A percentile compares a stretch with the other conserved stretches of the same genome.
Conservation (phyloP, 2,329 filamentous ascomycete genomes). For the Cladosporium halotolerans region DNA sequence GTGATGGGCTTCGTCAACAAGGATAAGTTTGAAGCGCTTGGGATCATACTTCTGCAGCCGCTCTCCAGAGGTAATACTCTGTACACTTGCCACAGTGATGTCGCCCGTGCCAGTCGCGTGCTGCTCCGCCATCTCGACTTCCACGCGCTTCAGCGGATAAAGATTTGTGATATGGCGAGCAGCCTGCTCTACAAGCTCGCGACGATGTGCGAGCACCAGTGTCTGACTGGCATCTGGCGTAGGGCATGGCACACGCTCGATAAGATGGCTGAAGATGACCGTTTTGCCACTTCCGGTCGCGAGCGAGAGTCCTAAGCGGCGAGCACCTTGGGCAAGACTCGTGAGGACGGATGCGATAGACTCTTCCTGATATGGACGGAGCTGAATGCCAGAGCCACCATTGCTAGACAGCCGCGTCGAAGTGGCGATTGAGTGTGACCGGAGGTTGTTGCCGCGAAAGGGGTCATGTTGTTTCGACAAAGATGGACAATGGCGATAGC, state of each 20-base stretch:
- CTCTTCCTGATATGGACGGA: constrained; percentile 82
- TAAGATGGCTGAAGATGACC: constrained; percentile 93
- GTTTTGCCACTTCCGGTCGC: constrained; percentile 88
- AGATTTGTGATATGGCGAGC: constrained; percentile 72
- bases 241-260: constrained; percentile 62
- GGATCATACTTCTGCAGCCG: constrained; percentile 81
- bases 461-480: background rate
- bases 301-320: constrained; percentile 73
- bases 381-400: constrained; percentile 28
- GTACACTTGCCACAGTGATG: constrained; percentile 87
- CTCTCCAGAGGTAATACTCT: constrained; percentile 70
- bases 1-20: constrained; percentile 96
- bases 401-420: background rate
- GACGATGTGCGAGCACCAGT: constrained; percentile 83
- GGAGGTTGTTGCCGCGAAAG: background rate
- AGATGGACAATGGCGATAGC: background rate
- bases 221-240: constrained; percentile 62
- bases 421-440: background rate
- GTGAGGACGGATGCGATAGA: constrained; percentile 73
- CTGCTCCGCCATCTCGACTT: constrained; percentile 82
- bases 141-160: constrained; percentile 74
- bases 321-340: constrained; percentile 62
- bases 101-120: constrained; percentile 76
- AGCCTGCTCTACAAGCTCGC: constrained; percentile 91
- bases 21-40: constrained; percentile 71